These are phyloP conservation scores for Yamadazyma kanchanaburiensis DNA, from an alignment of 1,139 yeast species.

Conservation along the genomic window DNA sequence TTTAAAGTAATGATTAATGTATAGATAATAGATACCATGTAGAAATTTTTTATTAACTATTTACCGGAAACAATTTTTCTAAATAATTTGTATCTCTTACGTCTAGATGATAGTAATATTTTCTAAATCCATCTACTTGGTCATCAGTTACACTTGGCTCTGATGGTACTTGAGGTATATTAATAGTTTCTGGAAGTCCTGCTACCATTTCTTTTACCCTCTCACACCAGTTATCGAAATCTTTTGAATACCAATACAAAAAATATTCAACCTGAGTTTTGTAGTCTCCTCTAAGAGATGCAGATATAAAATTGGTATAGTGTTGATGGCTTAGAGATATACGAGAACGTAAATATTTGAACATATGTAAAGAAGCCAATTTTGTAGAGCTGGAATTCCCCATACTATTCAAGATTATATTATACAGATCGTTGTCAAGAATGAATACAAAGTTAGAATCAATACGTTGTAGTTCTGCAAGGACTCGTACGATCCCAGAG, in stretches of 20 bases:
- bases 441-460: slow-evolving; percentile 18
- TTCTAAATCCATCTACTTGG: slow-evolving; percentile 12
- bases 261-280: slow-evolving; percentile 26
- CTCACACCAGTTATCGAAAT: slow-evolving; percentile 13
- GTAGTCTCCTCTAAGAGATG: slow-evolving; percentile 25
- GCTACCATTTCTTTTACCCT: slow-evolving; percentile 13
- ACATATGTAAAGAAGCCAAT: slow-evolving; percentile 22
- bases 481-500: slow-evolving; percentile 25
- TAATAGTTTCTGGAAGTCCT: slow-evolving; percentile 13
- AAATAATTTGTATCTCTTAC: slow-evolving; percentile 23
- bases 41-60: not conserved
- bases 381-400: slow-evolving; percentile 28
- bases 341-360: slow-evolving; percentile 16
- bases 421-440: slow-evolving; percentile 30
- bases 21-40: slow-evolving; percentile 2
- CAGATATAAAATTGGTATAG: slow-evolving; percentile 22
- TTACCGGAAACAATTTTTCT: slow-evolving; percentile 15
- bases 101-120: slow-evolving; percentile 22
- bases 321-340: slow-evolving; percentile 12
- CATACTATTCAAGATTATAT: slow-evolving; percentile 27
- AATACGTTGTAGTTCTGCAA: slow-evolving; percentile 18
- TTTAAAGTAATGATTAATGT: no score
- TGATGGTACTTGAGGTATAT: not conserved
- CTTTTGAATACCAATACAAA: slow-evolving; percentile 21
- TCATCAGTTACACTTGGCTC: not conserved